A percentile compares a stretch with the other conserved stretches of the same genome.
phyloP scores from a whole-genome alignment of 73 alveolate species.

The Paramecium bursaria region DNA sequence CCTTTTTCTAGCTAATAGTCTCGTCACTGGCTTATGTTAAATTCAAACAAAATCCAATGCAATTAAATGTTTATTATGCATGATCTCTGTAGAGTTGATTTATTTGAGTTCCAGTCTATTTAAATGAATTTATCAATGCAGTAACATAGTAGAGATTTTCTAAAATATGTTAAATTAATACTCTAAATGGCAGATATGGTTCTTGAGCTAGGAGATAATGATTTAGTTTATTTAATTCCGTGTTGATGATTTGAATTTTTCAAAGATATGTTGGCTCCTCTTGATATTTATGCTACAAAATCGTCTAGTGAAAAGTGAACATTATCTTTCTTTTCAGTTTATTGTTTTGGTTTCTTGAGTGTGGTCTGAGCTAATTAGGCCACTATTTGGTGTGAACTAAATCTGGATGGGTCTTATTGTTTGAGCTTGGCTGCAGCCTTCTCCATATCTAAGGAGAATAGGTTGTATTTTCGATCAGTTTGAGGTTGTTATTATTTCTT shows the following conservation, averaged over 20 bases:
- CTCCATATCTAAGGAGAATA: conserved; percentile 4
- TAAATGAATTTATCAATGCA: conserved; percentile 7
- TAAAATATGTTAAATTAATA: not conserved
- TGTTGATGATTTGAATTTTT: not conserved
- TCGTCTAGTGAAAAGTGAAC: conserved; percentile 17
- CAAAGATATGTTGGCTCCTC: not conserved
- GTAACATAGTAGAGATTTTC: conserved; percentile 26
- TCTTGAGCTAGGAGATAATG: conserved; percentile 28
- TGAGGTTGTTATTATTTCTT: not conserved
- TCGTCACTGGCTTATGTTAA: not conserved
- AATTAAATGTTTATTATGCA: conserved; percentile 40
- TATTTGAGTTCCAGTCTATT: not conserved
- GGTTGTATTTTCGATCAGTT: conserved; percentile 28
- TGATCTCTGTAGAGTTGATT: conserved; percentile 17
- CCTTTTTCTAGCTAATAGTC: not conserved
- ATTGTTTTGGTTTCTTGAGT: conserved; percentile 23
- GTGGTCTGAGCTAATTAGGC: no score
- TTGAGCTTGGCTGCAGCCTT: conserved; percentile 10
- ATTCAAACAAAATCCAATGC: conserved; percentile 44
- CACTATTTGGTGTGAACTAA: not conserved
- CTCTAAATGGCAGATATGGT: conserved; percentile 13
- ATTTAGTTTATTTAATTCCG: conserved; percentile 30
- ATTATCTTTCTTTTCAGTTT: not conserved
- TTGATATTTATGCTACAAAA: conserved; percentile 17
- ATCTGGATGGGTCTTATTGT: not conserved